phyloP scores from a whole-genome alignment of 106 monocot genomes.

The Platanthera guangdongensis region DNA sequence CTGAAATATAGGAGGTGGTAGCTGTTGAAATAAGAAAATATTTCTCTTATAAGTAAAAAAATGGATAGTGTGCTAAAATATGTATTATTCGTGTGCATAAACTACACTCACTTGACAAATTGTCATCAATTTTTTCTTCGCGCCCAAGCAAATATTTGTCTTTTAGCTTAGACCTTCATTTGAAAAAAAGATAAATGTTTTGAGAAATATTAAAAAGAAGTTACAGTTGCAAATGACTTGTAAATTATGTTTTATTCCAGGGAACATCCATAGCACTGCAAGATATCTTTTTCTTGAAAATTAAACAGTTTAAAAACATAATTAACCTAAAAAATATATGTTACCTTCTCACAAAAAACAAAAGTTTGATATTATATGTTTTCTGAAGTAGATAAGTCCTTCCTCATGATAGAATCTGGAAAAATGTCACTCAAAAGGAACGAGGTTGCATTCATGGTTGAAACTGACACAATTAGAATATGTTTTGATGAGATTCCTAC shows the following conservation, averaged over 20 bases:
- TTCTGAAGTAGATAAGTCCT: background rate
- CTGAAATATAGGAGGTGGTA: slow-evolving; percentile 12
- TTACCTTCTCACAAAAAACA: background rate
- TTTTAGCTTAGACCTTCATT: slow-evolving; percentile 19
- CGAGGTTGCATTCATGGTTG: background rate
- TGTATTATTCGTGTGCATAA: background rate
- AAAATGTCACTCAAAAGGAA: background rate
- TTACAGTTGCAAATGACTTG: background rate
- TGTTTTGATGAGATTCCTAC: background rate
- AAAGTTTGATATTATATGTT: background rate
- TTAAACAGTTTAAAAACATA: background rate
- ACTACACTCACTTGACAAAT: slow-evolving; percentile 13
- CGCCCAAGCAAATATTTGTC: slow-evolving; percentile 1
- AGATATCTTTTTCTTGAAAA: background rate
- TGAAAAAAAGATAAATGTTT: background rate
- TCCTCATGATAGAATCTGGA: background rate
- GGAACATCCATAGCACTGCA: background rate
- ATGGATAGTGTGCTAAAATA: background rate
- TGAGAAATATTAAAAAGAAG: background rate
- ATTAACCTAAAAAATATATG: background rate
- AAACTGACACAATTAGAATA: background rate
- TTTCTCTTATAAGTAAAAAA: background rate
- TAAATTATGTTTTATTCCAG: background rate
- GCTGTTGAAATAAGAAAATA: background rate
- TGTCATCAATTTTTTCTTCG: slow-evolving; percentile 5